phyloP scores from a whole-genome alignment of 1,139 yeast species.

The Sugiyamaella grinbergsii region DNA sequence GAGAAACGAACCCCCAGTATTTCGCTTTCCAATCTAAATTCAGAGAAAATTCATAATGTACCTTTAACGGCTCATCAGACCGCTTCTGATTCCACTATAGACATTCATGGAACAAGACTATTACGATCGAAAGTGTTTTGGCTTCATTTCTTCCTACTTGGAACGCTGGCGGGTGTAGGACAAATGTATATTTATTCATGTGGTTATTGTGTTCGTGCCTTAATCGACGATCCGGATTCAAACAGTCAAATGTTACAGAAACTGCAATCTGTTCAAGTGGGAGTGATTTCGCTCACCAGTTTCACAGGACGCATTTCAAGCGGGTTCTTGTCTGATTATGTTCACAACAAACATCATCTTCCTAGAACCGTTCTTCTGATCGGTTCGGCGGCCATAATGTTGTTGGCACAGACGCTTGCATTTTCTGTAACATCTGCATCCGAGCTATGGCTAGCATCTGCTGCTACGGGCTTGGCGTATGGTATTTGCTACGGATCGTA shows the following conservation, averaged over 20 bases:
- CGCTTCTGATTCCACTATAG: constrained; percentile 20
- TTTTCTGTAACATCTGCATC: constrained; percentile 42
- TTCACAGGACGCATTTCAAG: constrained; percentile 68
- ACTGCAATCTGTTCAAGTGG: constrained; percentile 73
- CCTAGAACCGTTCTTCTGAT: constrained; percentile 72
- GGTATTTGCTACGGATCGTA: constrained; percentile 80
- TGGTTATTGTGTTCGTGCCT: constrained; percentile 68
- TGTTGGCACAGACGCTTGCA: constrained; percentile 45
- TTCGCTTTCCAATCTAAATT: neutral
- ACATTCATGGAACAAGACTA: constrained; percentile 36
- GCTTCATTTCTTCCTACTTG: constrained; percentile 51
- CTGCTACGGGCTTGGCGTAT: constrained; percentile 70
- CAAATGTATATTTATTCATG: constrained; percentile 77
- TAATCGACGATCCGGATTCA: constrained; percentile 30
- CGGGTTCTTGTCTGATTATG: constrained; percentile 66
- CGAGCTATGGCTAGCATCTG: constrained; percentile 55
- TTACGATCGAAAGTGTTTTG: constrained; percentile 40
- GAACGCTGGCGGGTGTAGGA: constrained; percentile 69
- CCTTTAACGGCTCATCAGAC: neutral
- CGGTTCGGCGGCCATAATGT: constrained; percentile 46
- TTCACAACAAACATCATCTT: constrained; percentile 53
- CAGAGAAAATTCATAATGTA: constrained; percentile 5
- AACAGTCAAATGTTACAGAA: constrained; percentile 35
- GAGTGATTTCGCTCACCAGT: constrained; percentile 65
- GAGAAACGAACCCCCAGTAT: constrained; percentile 5